Evolutionary conservation across 2,329 filamentous ascomycete species (phyloP), one percentile per base, ranked within the genome.

Genomic region (Lecanicillium sp.): DNA sequence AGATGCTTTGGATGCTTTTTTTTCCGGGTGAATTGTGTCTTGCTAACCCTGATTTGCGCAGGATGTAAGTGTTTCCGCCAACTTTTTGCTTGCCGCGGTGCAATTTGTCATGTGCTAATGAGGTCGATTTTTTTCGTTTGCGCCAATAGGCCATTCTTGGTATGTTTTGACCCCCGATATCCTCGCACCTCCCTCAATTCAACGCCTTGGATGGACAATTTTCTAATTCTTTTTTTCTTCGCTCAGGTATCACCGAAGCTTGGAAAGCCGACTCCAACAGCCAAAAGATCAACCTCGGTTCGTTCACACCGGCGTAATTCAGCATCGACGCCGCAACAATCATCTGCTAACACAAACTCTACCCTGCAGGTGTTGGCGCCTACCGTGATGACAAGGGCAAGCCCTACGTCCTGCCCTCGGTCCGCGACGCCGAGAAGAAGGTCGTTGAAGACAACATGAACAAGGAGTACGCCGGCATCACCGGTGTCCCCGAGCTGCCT

Each of bases 391-490:
- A 96, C 75, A 75, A 87, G 68, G 92, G 92, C 67, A 95, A 96
- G 77, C 92, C 92, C 45, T 96, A 90, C 65, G 90, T 98, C 47
- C 84, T 98, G 46, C 90, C 90, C 43, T 95, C 90, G 35, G 92
- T 98, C 45, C 81, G 80, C 60, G 68, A 83, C 55, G 92, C 90
- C 45, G 92, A 96, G 75, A 73, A 86, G 64, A 86, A 87, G 71
- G 77, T 95, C 47, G 73, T 95, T 46, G 69, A 81, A 38, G 71
- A 78, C 49, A 75, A 78, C 54, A 63, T 92, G 56, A 92, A 96
- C 78, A 95, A 96, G 75, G 92, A 96, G 68, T 96, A 96, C 64
- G 87, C 90, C 49, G 88, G 87, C 63, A 98, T 98, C 68, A 96
- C 92, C 34, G 92, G 92, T 72, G 78, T 96, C 33, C 86, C 89